phyloP scores from a whole-genome alignment of 306 rosid species.

The Elaeagnus macrophylla region DNA sequence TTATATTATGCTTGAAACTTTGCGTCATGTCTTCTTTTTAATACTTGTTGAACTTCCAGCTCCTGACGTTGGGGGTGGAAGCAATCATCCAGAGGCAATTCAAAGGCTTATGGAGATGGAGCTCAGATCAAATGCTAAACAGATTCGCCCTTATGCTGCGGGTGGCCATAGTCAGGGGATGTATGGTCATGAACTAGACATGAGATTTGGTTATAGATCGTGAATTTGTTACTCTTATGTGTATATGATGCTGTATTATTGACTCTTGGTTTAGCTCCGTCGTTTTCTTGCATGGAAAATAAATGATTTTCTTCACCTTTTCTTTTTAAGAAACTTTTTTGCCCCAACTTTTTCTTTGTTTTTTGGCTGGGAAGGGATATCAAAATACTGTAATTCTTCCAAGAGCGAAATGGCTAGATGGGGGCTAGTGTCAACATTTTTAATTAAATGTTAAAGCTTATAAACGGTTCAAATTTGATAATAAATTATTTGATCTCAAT shows the following conservation, averaged over 20 bases:
- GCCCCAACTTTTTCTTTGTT: background rate
- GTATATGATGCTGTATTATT: constrained; percentile 36
- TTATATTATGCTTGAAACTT: background rate
- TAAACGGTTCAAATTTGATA: too few relatives aligned
- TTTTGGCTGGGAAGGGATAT: constrained; percentile 4
- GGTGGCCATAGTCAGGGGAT: constrained; percentile 45
- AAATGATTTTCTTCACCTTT: background rate
- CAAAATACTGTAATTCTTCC: constrained; percentile 9
- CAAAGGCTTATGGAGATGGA: constrained; percentile 91
- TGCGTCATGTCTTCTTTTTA: background rate
- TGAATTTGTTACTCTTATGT: constrained; percentile 21
- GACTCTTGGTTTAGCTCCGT: constrained; percentile 20
- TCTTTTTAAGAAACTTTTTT: background rate
- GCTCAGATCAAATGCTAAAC: constrained; percentile 52
- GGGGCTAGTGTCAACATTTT: constrained; percentile 10
- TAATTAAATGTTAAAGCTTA: too few relatives aligned
- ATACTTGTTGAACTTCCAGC: constrained; percentile 25
- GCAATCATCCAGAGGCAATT: constrained; percentile 71
- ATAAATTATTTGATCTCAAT: too few relatives aligned
- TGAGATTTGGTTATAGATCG: constrained; percentile 80
- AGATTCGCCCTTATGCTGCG: constrained; percentile 26
- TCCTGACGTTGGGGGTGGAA: constrained; percentile 53
- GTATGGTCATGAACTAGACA: constrained; percentile 65
- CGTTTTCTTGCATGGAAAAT: constrained; percentile 19
- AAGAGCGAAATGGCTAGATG: constrained; percentile 11